These are phyloP conservation scores for Suillus alpinus DNA, from an alignment of 768 basidiomycete genomes.

Conservation along the genomic window DNA sequence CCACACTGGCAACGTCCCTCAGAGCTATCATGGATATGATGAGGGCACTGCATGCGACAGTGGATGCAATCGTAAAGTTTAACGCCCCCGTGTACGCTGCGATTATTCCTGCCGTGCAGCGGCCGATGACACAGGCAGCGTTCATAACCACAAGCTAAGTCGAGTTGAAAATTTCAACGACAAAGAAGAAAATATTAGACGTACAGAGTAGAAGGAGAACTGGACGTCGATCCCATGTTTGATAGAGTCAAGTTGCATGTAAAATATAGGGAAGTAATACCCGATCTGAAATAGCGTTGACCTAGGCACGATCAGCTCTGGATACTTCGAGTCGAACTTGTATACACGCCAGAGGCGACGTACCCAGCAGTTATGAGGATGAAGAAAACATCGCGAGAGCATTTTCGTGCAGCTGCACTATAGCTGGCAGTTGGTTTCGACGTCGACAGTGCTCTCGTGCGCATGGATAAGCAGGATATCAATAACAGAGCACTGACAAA, in stretches of 20 bases:
- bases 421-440: slow-evolving; percentile 7
- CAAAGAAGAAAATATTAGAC: not conserved
- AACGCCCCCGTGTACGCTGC: slow-evolving; percentile 40
- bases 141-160: slow-evolving; percentile 53
- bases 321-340: not conserved
- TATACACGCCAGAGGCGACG: not conserved
- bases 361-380: slow-evolving; percentile 26
- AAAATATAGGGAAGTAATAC: slow-evolving; percentile 53
- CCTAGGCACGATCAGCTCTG: slow-evolving; percentile 10
- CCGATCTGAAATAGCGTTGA: slow-evolving; percentile 32
- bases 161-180: not conserved
- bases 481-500: slow-evolving; percentile 36
- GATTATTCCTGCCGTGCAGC: slow-evolving; percentile 40
- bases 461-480: slow-evolving; percentile 37
- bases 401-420: slow-evolving; percentile 20
- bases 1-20: slow-evolving; percentile 33
- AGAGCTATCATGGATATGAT: slow-evolving; percentile 46
- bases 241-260: slow-evolving; percentile 56
- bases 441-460: slow-evolving; percentile 29
- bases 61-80: slow-evolving; percentile 39
- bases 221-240: slow-evolving; percentile 42
- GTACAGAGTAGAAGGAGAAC: slow-evolving; percentile 56
- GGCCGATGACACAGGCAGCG: slow-evolving; percentile 45
- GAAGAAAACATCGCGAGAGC: slow-evolving; percentile 21
- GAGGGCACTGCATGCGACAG: slow-evolving; percentile 33